Conservation (phyloP, 2,329 filamentous ascomycete genomes). For the Parafenestella ontariensis region DNA sequence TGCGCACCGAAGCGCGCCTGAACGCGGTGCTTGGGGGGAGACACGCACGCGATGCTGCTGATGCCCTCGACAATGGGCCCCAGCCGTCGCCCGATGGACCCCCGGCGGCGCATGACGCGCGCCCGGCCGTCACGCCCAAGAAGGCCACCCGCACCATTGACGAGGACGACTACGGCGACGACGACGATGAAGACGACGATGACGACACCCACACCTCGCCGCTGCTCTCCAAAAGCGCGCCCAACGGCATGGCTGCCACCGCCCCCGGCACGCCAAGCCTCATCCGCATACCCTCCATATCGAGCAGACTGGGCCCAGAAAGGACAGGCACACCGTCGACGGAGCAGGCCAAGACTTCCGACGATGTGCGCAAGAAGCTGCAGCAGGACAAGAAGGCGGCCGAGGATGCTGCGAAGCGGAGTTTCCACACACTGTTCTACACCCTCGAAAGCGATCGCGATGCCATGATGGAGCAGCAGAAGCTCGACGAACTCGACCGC, state of each 20-base stretch:
- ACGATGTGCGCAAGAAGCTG: slow-evolving; percentile 90
- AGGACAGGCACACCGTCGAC: slow-evolving; percentile 61
- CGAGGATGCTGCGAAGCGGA: slow-evolving; percentile 86
- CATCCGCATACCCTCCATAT: slow-evolving; percentile 69
- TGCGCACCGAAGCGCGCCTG: slow-evolving; percentile 77
- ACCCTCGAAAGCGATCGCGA: slow-evolving; percentile 94
- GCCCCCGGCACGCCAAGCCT: slow-evolving; percentile 67
- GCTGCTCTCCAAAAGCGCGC: slow-evolving; percentile 60
- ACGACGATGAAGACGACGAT: slow-evolving; percentile 64
- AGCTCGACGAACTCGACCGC: slow-evolving; percentile 93
- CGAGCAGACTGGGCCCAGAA: slow-evolving; percentile 68
- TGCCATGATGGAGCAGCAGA: slow-evolving; percentile 97
- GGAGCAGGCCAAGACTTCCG: slow-evolving; percentile 71
- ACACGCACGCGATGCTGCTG: slow-evolving; percentile 27
- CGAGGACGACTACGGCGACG: slow-evolving; percentile 85
- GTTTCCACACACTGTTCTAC: slow-evolving; percentile 93
- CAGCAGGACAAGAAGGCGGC: slow-evolving; percentile 91
- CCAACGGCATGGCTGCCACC: slow-evolving; percentile 61
- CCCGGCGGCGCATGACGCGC: slow-evolving; percentile 53
- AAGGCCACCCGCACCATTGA: slow-evolving; percentile 79
- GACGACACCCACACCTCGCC: slow-evolving; percentile 54
- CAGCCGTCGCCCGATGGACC: slow-evolving; percentile 35
- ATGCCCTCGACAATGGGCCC: slow-evolving; percentile 33
- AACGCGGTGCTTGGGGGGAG: slow-evolving; percentile 72
- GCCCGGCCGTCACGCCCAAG: slow-evolving; percentile 65